phyloP scores from a whole-genome alignment of 768 basidiomycete species.

The Termitomyces bulborhizus region DNA sequence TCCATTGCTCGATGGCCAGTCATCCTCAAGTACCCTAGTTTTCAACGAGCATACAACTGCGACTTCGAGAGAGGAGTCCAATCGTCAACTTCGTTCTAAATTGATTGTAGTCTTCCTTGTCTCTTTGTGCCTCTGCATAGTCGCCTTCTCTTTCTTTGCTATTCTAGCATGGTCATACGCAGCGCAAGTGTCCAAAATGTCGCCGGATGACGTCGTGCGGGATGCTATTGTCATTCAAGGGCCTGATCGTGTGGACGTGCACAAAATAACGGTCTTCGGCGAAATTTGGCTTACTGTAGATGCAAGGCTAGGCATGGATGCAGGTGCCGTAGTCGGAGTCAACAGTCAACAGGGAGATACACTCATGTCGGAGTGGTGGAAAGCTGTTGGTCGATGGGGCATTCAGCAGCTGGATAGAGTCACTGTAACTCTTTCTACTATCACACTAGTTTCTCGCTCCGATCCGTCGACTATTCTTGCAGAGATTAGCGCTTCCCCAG shows the following conservation, averaged over 20 bases:
- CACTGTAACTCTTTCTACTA: constrained; percentile 46
- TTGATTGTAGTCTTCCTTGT: constrained; percentile 49
- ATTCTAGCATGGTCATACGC: constrained; percentile 66
- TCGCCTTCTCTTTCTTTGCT: constrained; percentile 35
- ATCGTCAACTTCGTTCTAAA: constrained; percentile 28
- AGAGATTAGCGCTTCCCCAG: constrained; percentile 36
- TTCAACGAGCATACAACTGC: constrained; percentile 7
- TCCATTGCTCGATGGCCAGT: constrained; percentile 40
- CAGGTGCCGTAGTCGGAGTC: constrained; percentile 53
- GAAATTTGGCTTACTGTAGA: constrained; percentile 55
- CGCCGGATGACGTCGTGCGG: constrained; percentile 53
- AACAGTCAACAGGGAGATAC: constrained; percentile 37
- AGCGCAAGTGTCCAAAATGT: constrained; percentile 42
- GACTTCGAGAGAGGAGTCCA: constrained; percentile 15
- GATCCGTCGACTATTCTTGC: constrained; percentile 37
- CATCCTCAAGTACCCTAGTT: constrained; percentile 23
- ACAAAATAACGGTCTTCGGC: constrained; percentile 53
- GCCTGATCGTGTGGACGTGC: constrained; percentile 55
- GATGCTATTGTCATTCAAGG: constrained; percentile 50
- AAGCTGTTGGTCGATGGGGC: constrained; percentile 63
- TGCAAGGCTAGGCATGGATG: constrained; percentile 61
- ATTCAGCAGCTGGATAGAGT: constrained; percentile 50
- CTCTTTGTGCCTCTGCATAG: constrained; percentile 45
- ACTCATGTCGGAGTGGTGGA: constrained; percentile 47
- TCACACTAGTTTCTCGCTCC: constrained; percentile 41